Percentiles rank a stretch among this genome's conserved stretches.
phyloP scores from a whole-genome alignment of 306 rosid genomes.

The Trichosanthes cucumerina region DNA sequence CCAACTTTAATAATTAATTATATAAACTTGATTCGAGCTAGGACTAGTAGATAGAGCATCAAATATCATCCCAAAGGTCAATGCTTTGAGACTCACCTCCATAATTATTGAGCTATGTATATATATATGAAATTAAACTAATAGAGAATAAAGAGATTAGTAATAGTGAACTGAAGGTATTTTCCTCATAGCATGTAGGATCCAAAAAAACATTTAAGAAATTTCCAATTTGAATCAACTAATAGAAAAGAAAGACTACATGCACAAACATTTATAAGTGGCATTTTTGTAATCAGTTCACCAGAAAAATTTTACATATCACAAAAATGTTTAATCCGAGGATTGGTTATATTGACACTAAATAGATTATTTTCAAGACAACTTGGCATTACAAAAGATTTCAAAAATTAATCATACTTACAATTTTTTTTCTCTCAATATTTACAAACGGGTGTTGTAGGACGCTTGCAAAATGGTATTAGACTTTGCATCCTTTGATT shows the following conservation, averaged over 20 bases:
- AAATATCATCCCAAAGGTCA: too few species aligned
- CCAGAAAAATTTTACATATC: constrained; percentile 8
- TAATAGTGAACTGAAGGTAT: background rate
- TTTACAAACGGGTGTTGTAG: constrained; percentile 1
- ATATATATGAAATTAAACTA: too few species aligned
- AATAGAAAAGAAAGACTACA: background rate
- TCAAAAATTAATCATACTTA: constrained; percentile 5
- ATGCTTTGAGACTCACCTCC: too few species aligned
- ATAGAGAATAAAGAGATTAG: too few species aligned
- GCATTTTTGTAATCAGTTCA: background rate
- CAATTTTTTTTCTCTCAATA: background rate
- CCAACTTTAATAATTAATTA: too few species aligned
- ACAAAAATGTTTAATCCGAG: constrained; percentile 1
- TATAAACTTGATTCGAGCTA: too few species aligned
- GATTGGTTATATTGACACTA: background rate
- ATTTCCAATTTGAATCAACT: background rate
- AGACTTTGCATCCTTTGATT: background rate
- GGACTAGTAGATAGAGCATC: too few species aligned
- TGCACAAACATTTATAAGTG: background rate
- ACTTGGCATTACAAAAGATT: background rate
- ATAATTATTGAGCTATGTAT: too few species aligned
- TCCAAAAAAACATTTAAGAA: background rate
- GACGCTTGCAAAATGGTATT: background rate
- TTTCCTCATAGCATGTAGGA: background rate
- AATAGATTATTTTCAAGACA: constrained; percentile 1